Base-by-base conservation (phyloP, 768 basidiomycete species). In the Xanthoconium stramineum region DNA sequence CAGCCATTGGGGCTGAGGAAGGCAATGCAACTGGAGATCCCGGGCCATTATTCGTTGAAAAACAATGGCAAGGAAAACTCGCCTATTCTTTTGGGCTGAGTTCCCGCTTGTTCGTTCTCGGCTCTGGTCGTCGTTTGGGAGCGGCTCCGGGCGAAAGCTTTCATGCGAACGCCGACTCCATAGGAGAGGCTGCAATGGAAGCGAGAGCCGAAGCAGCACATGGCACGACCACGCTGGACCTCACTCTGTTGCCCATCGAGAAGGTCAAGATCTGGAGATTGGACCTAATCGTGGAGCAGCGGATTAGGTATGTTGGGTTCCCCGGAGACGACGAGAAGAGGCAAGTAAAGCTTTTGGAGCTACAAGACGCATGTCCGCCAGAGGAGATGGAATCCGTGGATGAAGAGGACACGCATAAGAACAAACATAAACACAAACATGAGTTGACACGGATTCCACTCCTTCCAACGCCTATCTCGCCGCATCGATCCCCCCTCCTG, bases 11-110 rank as follows among this genome's bases (percentile, higher is more conserved):
- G 47, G 87, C 91, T 61, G 83, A 83, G n/a, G 94, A 97, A 64
- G 63, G 48, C 17, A 36, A 52, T 13, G 51, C 28, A 2, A 46
- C 52, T 15, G 68, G 68, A 24, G 92, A 91, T 52, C 82, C 80
- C 0, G 89, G 89, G 55, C 91, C 86, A 60, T 82, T 97, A 52
- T 76, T 89, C 46, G 82, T 98, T 3, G 88, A 98, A 67, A 78
- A 90, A 19, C 84, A 91, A 60, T 99, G 97, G 97, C 94, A 95
- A 56, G 82, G 83, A 46, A 89, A 94, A 66, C 71, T 94, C 62
- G 85, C 90, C 51, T 98, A 96, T 64, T 74, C 92, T 29, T 83
- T 96, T 44, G 80, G 83, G 0, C 73, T 94, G 19, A 85, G 85
- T 17, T 89, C 88, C 8, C 84, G 91, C 58, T 88, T 86, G 57